Percentiles rank a stretch among this genome's conserved stretches.
phyloP scores from a whole-genome alignment of 2,329 filamentous ascomycete species.

The Teratosphaeria gauchensis region DNA sequence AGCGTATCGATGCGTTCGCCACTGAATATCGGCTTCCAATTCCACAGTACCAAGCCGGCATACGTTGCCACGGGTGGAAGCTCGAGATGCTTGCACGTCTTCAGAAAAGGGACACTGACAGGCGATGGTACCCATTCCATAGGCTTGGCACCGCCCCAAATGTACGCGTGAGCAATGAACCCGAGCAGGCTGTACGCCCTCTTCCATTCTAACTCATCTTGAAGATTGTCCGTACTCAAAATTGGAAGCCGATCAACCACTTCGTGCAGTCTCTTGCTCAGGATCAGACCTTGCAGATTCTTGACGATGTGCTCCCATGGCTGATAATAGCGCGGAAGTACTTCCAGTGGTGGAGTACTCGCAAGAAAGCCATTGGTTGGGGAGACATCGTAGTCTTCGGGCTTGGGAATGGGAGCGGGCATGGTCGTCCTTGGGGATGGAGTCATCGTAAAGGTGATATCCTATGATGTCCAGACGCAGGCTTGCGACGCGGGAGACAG shows the following conservation, averaged over 20 bases:
- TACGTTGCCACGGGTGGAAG: constrained; percentile 91
- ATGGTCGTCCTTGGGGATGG: neutral
- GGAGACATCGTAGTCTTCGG: constrained; percentile 73
- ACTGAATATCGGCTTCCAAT: constrained; percentile 84
- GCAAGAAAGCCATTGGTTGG: constrained; percentile 79
- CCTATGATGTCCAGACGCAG: constrained; percentile 23
- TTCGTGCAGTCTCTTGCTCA: constrained; percentile 72
- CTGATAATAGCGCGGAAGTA: constrained; percentile 83
- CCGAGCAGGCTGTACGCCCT: constrained; percentile 70
- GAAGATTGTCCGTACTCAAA: constrained; percentile 71
- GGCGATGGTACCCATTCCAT: constrained; percentile 64
- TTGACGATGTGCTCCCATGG: constrained; percentile 83
- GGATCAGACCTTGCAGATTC: constrained; percentile 77
- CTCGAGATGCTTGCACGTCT: constrained; percentile 62
- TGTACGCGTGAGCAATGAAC: constrained; percentile 75
- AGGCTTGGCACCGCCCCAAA: constrained; percentile 75
- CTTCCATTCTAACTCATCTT: constrained; percentile 82
- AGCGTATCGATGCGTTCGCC: constrained; percentile 73
- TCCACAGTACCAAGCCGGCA: constrained; percentile 86
- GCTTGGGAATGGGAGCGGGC: constrained; percentile 29
- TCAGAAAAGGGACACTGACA: constrained; percentile 72
- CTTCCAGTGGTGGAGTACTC: constrained; percentile 64
- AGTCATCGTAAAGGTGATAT: constrained; percentile 28
- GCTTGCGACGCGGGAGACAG: constrained; percentile 26
- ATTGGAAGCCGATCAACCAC: constrained; percentile 74